Conservation (phyloP, 2,329 filamentous ascomycete species). For the Acephala macrosclerotiorum region DNA sequence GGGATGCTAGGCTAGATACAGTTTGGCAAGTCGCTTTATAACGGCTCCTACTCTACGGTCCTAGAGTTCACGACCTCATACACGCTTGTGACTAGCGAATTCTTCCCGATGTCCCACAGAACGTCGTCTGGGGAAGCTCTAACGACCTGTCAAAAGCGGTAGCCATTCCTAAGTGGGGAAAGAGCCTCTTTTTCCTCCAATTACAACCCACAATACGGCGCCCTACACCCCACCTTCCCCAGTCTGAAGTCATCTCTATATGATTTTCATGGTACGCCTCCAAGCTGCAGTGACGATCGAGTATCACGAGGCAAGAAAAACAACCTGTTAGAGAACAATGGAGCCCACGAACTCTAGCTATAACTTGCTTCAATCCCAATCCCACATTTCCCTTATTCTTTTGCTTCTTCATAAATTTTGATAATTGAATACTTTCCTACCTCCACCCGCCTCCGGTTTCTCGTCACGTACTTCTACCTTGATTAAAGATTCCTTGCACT, state of each 20-base stretch:
- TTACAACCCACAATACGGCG: not conserved
- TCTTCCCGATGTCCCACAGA: not conserved
- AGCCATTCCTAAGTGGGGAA: not conserved
- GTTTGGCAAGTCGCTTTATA: not conserved
- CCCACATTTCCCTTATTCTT: not conserved
- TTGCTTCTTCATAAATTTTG: not conserved
- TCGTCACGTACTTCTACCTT: not conserved
- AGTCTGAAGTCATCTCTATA: not conserved
- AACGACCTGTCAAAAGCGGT: not conserved
- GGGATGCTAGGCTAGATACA: not conserved
- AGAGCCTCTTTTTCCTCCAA: not conserved
- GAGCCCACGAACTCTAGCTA: not conserved
- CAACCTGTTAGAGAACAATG: not conserved
- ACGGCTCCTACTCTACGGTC: not conserved
- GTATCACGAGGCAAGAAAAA: not conserved
- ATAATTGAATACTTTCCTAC: not conserved
- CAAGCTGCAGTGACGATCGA: conserved; percentile 5
- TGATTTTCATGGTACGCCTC: not conserved
- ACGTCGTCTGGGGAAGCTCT: not conserved
- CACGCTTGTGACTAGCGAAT: not conserved
- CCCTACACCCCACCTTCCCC: not conserved
- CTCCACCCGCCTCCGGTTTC: not conserved
- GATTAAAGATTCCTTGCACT: not conserved
- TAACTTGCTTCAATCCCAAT: not conserved
- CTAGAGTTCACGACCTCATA: not conserved